A percentile compares a stretch with the other conserved stretches of the same genome.
Conservation (phyloP, 352 stramenopile genomes). For the Phytopythium aichiense region DNA sequence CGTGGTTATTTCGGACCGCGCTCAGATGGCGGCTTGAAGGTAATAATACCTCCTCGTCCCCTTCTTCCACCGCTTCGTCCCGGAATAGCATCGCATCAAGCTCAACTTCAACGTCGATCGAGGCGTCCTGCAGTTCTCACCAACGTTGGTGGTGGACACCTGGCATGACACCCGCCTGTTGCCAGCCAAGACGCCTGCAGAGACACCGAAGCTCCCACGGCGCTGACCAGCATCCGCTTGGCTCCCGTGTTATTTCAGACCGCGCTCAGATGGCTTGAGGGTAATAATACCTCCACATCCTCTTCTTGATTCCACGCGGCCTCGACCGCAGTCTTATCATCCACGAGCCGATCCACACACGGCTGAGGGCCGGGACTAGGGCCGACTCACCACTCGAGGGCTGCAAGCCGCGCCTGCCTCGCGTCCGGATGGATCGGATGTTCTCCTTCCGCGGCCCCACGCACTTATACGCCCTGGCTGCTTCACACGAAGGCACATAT, state of each 20-base stretch:
- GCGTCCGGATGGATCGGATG: neutral
- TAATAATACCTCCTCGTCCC: too few relatives aligned
- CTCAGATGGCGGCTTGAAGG: too few relatives aligned
- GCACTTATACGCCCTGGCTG: slow-evolving; percentile 5
- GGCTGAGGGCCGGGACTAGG: neutral
- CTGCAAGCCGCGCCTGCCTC: neutral
- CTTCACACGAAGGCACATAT: neutral
- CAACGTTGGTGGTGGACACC: neutral
- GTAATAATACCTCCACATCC: neutral
- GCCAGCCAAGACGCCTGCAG: neutral
- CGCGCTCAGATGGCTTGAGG: neutral
- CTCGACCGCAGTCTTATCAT: neutral
- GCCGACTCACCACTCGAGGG: neutral
- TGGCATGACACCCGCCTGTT: neutral
- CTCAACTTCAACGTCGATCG: neutral
- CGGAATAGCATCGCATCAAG: neutral
- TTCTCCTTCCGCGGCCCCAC: neutral
- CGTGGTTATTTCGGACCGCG: too few relatives aligned
- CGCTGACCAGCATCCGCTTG: neutral
- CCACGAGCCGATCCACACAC: neutral
- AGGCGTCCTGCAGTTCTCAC: neutral
- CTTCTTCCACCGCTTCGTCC: neutral
- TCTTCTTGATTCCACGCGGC: neutral
- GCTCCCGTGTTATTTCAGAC: neutral
- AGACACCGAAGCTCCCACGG: neutral